A percentile compares a stretch with the other conserved stretches of the same genome.
These are phyloP conservation scores for Gloeostereum incarnatum DNA, from an alignment of 768 basidiomycete species.

Conservation along the genomic window DNA sequence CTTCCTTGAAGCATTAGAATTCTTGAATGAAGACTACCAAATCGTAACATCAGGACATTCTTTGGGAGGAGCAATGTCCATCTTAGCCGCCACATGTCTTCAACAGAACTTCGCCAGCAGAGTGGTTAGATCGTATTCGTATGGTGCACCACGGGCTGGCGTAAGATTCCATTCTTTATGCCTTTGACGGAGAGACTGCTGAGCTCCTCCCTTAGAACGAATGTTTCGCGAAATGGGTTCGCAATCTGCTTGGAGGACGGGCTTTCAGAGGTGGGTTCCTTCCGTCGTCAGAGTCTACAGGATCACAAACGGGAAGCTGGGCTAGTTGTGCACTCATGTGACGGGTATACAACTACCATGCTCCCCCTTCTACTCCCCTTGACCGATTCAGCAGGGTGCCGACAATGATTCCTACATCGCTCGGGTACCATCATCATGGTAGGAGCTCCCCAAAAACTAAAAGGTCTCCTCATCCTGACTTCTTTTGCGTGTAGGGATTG, in stretches of 20 bases:
- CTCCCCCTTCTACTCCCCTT: neutral
- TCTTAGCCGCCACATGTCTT: conserved; percentile 35
- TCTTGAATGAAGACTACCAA: conserved; percentile 22
- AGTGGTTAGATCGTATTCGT: conserved; percentile 35
- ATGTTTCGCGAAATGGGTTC: conserved; percentile 34
- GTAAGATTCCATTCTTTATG: conserved; percentile 17
- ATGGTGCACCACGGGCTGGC: conserved; percentile 39
- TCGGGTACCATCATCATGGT: conserved; percentile 51
- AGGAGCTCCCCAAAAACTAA: conserved; percentile 1
- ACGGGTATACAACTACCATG: conserved; percentile 23
- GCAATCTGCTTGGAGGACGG: conserved; percentile 25
- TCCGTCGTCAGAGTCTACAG: neutral
- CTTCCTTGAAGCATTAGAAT: conserved; percentile 23
- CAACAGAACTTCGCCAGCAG: conserved; percentile 28
- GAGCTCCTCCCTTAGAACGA: conserved; percentile 25
- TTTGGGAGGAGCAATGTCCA: conserved; percentile 41
- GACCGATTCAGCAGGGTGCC: conserved; percentile 27
- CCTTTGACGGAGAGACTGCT: too few relatives aligned
- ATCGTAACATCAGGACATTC: conserved; percentile 46
- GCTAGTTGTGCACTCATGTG: conserved; percentile 40
- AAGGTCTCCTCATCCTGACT: neutral
- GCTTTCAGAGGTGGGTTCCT: conserved; percentile 31
- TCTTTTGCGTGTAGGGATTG: conserved; percentile 26
- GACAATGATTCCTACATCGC: conserved; percentile 33
- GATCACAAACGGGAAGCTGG: conserved; percentile 1